Evolutionary conservation across 768 basidiomycete species (phyloP).

Genomic region (Termitomyces bulborhizus): DNA sequence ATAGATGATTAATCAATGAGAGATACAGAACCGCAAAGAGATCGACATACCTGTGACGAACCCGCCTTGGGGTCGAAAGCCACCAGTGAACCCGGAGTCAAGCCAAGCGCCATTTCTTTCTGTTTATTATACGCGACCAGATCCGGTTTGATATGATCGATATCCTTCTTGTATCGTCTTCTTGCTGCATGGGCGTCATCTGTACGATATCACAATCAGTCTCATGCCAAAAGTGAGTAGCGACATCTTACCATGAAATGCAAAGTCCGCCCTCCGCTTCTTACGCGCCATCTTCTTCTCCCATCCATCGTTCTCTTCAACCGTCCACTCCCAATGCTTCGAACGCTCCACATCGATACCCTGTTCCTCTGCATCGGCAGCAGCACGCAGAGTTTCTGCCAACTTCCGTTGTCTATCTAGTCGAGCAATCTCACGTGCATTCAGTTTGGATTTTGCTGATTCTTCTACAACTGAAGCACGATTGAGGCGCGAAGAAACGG

Average conservation of each 20-base stretch:
- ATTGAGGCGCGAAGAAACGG: conserved; percentile 74
- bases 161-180: conserved; percentile 86
- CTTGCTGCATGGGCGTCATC: conserved; percentile 90
- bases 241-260: conserved; percentile 76
- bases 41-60: conserved; percentile 30
- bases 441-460: conserved; percentile 68
- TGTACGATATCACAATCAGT: conserved; percentile 21
- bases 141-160: conserved; percentile 86
- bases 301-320: conserved; percentile 96
- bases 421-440: conserved; percentile 73
- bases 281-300: conserved; percentile 85
- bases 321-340: conserved; percentile 93
- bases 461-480: conserved; percentile 84
- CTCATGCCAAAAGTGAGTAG: neutral
- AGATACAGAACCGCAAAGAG: neutral
- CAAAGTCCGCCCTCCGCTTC: conserved; percentile 77
- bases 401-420: conserved; percentile 88
- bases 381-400: conserved; percentile 78
- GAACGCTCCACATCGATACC: conserved; percentile 90
- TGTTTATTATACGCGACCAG: conserved; percentile 81
- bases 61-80: conserved; percentile 48
- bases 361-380: conserved; percentile 82
- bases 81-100: conserved; percentile 64
- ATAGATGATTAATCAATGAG: conserved; percentile 8
- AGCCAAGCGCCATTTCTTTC: conserved; percentile 79